Base-by-base conservation (phyloP, 140 eudicot genomes). In the Flaveria floridana region DNA sequence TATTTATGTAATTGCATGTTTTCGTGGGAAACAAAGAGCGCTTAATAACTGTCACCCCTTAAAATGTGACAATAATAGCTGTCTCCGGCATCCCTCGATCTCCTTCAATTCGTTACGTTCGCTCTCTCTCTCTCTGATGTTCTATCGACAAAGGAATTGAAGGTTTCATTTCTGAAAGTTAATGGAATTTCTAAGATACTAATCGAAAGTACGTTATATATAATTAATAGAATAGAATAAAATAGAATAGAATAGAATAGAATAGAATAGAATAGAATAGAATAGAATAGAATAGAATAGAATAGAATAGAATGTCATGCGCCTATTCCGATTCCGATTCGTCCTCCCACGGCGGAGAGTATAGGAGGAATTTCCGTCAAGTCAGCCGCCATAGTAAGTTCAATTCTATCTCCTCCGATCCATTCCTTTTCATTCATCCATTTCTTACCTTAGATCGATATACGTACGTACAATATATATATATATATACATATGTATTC, bases 291-390 rank as follows among this genome's bases (percentile, higher is more conserved):
- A 50, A 44, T 34, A 9, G 0, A 50, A 42, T 30, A 42, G 0
- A 50, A 44, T 34, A 9, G 0, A 50, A 42, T 30, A 42, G 0
- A 25, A 81, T 88, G 96, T 88, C 99, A 18, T 65, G 83, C 75
- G 84, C 86, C 6, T 96, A 91, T 80, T 84, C 92, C 6, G 97
- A 91, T 80, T 84, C 92, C 15, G 96, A 91, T 5, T 15, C 83
- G 19, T 82, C 88, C 51, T 83, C 87, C 52, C 84, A 82, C 7
- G 87, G 91, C 58, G 84, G 89, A 28, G 89, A 95, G 48, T 91
- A 91, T 81, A 95, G 84, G 83, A 95, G 84, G 83, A 88, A 79
- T 67, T 91, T 95, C 86, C 90, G 95, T 28, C 96, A 88, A 82
- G 79, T 78, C 74, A 88, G 90, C 86, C 97, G 99, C 34, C 97